Base-by-base conservation (phyloP, 2,329 filamentous ascomycete genomes). In the Penicillium sclerotigenum region DNA sequence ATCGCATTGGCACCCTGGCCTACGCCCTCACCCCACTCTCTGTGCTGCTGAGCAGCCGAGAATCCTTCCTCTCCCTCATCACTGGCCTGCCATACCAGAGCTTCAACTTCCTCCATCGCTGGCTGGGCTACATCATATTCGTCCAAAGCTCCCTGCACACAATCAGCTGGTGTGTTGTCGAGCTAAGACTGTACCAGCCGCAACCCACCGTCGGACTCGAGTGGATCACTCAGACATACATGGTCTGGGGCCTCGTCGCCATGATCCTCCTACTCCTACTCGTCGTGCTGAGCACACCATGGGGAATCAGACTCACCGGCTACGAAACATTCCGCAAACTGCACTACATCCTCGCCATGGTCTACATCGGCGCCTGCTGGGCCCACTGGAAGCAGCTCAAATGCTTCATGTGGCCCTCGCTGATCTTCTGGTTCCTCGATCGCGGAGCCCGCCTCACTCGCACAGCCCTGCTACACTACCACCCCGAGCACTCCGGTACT, bases 311-410 rank as follows among this genome's bases (percentile, higher is more conserved):
- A 9, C 72, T 81, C 46, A 90, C 87, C 0, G 89, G 89, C 3
- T 90, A 92, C 70, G 89, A 91, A 65, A 85, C 88, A 72, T 91
- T 91, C 78, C 81, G 87, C 58, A 90, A 90, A 68, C 75, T 82
- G 0, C 88, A 91, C 68, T 90, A 90, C 63, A 77, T 90, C 13
- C 76, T 91, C 2, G 89, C 88, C 11, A 84, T 88, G 75, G 71
- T 91, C 5, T 92, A 90, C 70, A 82, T 91, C 13, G 89, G 87
- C 5, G 87, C 87, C 3, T 87, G 87, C 71, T 90, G 87, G 82
- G 88, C 81, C 1, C 89, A 92, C 68, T 92, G 88, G 89, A 71
- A 79, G 48, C 76, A 85, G 48, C 76, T 91, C 4, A 79, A 81
- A 45, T 89, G 85, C 68, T 91, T 87, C 75, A 79, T 91, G 68